phyloP scores from a whole-genome alignment of 2,329 filamentous ascomycete genomes.

The Botrytis elliptica region DNA sequence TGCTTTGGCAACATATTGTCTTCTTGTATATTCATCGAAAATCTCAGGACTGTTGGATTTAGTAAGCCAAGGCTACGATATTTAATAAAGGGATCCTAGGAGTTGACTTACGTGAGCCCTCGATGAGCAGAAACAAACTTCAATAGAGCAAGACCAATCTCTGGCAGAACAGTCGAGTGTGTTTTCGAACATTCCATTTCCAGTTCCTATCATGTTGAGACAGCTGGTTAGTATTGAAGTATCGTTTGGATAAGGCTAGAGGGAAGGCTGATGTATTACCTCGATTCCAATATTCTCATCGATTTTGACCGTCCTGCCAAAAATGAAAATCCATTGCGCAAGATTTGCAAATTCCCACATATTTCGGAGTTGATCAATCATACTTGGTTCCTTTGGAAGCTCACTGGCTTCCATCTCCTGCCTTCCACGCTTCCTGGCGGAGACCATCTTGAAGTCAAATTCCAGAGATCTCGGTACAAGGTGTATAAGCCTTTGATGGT shows the following conservation, averaged over 20 bases:
- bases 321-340: constrained; percentile 89
- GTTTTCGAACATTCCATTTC: constrained; percentile 86
- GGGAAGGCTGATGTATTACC: constrained; percentile 51
- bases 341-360: constrained; percentile 96
- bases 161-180: constrained; percentile 68
- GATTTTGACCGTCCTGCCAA: constrained; percentile 86
- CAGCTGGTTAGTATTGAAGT: constrained; percentile 3
- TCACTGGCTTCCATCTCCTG: constrained; percentile 44
- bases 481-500: constrained; percentile 14
- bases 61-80: constrained; percentile 26
- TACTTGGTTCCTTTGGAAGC: constrained; percentile 36
- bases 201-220: constrained; percentile 61
- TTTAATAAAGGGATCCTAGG: constrained; percentile 1
- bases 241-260: constrained; percentile 4
- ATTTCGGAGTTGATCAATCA: constrained; percentile 72
- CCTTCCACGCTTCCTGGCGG: constrained; percentile 49
- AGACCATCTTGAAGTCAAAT: constrained; percentile 42
- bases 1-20: constrained; percentile 82
- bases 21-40: constrained; percentile 89
- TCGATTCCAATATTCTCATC: constrained; percentile 87
- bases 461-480: constrained; percentile 1
- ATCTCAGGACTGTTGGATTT: constrained; percentile 64
- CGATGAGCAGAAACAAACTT: constrained; percentile 94
- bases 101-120: constrained; percentile 72
- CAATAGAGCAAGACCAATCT: constrained; percentile 82